Percentiles rank a stretch among this genome's conserved stretches.
Evolutionary conservation across 352 stramenopile genomes (phyloP).

Genomic region (Phytophthora crassamura): DNA sequence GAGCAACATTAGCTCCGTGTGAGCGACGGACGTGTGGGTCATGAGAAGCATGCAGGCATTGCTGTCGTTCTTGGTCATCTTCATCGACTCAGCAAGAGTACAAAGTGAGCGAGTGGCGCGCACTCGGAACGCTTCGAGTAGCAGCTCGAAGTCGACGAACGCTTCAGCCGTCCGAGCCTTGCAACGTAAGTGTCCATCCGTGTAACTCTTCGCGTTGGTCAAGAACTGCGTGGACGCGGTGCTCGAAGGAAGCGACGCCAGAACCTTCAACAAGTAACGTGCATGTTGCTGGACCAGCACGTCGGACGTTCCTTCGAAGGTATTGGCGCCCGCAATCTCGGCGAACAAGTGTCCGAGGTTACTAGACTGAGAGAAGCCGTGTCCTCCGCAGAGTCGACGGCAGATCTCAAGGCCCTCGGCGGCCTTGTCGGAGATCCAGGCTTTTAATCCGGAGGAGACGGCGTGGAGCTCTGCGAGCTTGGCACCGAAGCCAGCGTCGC

Average conservation of each 20-base stretch:
- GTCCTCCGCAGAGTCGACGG: constrained; percentile 52
- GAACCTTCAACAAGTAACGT: constrained; percentile 61
- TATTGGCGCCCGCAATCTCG: constrained; percentile 45
- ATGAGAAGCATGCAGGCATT: constrained; percentile 57
- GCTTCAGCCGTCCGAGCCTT: constrained; percentile 26
- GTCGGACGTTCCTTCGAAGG: constrained; percentile 76
- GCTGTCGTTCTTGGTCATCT: constrained; percentile 42
- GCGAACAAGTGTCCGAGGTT: constrained; percentile 40
- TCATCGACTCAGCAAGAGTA: constrained; percentile 34
- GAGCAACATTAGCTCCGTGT: constrained; percentile 53
- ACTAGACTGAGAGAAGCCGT: constrained; percentile 47
- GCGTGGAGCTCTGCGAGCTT: constrained; percentile 65
- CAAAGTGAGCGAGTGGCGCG: constrained; percentile 33
- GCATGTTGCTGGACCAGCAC: constrained; percentile 75
- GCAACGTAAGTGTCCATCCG: constrained; percentile 37
- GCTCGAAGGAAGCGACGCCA: background rate
- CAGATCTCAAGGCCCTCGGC: constrained; percentile 56
- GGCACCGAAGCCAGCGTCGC: constrained; percentile 37
- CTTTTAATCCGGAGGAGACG: constrained; percentile 61
- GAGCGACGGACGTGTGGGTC: constrained; percentile 43
- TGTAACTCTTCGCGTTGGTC: constrained; percentile 29
- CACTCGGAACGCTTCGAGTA: constrained; percentile 38
- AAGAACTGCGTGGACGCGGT: constrained; percentile 28
- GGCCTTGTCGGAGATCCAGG: constrained; percentile 49
- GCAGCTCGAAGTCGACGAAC: constrained; percentile 35